Conservation (phyloP, 306 rosid genomes). For the Ormosia emarginata region DNA sequence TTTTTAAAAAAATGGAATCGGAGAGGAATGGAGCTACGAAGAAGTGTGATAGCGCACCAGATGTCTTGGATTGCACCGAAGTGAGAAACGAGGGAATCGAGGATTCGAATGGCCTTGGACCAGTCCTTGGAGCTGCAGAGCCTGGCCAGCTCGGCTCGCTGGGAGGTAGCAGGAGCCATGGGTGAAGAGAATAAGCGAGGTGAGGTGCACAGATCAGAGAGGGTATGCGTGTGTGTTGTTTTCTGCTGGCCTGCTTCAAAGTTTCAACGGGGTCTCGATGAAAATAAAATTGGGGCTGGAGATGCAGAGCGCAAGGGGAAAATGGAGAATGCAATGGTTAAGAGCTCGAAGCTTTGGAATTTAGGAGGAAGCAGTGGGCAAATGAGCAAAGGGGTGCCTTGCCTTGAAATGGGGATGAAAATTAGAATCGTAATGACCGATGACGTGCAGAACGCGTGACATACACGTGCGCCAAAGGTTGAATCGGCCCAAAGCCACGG, state of each 20-base stretch:
- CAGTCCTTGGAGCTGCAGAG: conserved; percentile 81
- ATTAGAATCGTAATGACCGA: not conserved
- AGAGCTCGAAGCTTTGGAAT: not conserved
- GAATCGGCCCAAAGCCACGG: not conserved
- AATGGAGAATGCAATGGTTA: not conserved
- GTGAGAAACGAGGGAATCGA: conserved; percentile 72
- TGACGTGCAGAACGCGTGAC: conserved; percentile 9
- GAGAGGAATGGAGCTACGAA: conserved; percentile 3
- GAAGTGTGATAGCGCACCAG: conserved; percentile 45
- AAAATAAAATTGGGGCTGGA: not conserved
- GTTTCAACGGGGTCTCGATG: conserved; percentile 24
- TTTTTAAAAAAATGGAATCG: not conserved
- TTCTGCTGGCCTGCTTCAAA: not conserved
- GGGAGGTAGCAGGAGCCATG: conserved; percentile 60
- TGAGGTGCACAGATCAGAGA: conserved; percentile 34
- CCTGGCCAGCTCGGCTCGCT: conserved; percentile 73
- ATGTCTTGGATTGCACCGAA: conserved; percentile 71
- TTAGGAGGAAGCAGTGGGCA: not conserved
- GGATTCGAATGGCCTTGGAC: conserved; percentile 92
- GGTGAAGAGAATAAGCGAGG: conserved; percentile 15
- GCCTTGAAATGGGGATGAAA: not conserved
- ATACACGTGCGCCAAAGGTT: not conserved
- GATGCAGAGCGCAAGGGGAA: conserved; percentile 18
- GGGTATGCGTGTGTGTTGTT: not conserved
- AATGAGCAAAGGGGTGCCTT: not conserved